Percentiles rank a stretch among this genome's conserved stretches.
These are phyloP conservation scores for Russula ochroleuca DNA, from an alignment of 768 basidiomycete genomes.

Conservation along the genomic window DNA sequence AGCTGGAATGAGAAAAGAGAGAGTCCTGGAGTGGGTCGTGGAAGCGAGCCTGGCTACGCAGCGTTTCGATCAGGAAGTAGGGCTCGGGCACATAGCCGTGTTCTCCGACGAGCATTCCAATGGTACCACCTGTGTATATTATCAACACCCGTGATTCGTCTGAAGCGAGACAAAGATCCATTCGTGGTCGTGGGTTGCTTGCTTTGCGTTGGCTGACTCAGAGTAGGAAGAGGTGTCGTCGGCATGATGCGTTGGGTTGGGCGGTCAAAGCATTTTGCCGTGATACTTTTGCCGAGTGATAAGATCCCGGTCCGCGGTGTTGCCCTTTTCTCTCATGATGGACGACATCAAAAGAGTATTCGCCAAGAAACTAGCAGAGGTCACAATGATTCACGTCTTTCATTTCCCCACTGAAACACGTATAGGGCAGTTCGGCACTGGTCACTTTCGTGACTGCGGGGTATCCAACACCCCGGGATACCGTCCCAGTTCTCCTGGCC, in stretches of 20 bases:
- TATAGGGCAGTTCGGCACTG: constrained; percentile 55
- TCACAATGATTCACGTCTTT: constrained; percentile 26
- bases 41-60: constrained; percentile 79
- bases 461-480: constrained; percentile 73
- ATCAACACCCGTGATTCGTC: constrained; percentile 81
- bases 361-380: constrained; percentile 56
- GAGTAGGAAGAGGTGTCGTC: neutral
- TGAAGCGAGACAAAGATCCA: constrained; percentile 49
- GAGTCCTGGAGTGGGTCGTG: constrained; percentile 89
- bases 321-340: constrained; percentile 40
- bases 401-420: constrained; percentile 13
- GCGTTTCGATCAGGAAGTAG: constrained; percentile 79
- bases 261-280: too few relatives aligned
- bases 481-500: constrained; percentile 82
- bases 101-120: constrained; percentile 78
- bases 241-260: neutral
- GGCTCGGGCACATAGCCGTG: constrained; percentile 83
- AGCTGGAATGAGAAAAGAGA: constrained; percentile 72
- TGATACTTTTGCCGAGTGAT: neutral
- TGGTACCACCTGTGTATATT: constrained; percentile 88
- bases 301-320: neutral
- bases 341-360: constrained; percentile 69
- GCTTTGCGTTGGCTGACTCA: neutral
- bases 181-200: constrained; percentile 3
- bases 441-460: constrained; percentile 95